These are phyloP conservation scores for Lentinula novae-zelandiae DNA, from an alignment of 1,284 basidiomycete species.

Conservation along the genomic window DNA sequence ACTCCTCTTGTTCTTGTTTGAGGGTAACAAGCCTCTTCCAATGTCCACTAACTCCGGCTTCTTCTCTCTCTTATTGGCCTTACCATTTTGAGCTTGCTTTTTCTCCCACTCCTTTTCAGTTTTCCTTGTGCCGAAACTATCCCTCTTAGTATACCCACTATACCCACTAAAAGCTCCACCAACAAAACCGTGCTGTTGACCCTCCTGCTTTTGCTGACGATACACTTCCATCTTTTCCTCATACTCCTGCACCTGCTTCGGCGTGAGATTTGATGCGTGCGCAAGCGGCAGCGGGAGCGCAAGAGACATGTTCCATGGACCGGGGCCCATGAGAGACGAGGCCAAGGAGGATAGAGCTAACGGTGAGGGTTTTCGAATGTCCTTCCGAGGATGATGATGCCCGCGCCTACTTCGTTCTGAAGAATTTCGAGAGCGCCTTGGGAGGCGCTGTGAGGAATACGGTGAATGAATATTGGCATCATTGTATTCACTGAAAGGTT, in stretches of 20 bases:
- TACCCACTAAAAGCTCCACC: not conserved
- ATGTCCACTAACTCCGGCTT: not conserved
- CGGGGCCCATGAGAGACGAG: constrained; percentile 67
- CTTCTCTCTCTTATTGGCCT: not conserved
- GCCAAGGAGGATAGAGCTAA: constrained; percentile 39
- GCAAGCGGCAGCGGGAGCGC: constrained; percentile 57
- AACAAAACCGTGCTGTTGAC: not conserved
- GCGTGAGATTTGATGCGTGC: constrained; percentile 48
- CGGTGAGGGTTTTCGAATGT: not conserved
- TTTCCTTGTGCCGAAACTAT: not conserved
- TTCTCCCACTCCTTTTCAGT: not conserved
- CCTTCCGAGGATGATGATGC: not conserved
- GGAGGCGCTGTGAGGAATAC: no score
- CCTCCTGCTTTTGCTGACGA: not conserved
- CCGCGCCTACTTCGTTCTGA: no score
- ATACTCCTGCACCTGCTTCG: not conserved
- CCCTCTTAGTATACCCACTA: not conserved
- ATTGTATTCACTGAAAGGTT: no score
- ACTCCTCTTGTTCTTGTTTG: constrained; percentile 70
- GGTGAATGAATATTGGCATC: no score
- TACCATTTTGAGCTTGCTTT: not conserved
- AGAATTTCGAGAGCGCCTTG: not conserved
- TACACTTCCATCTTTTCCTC: not conserved
- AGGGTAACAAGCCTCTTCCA: constrained; percentile 2
- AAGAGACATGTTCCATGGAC: constrained; percentile 67